Percentiles rank a stretch among this genome's conserved stretches.
phyloP scores from a whole-genome alignment of 2,329 filamentous ascomycete species.

The Gnomoniopsis smithogilvyi region DNA sequence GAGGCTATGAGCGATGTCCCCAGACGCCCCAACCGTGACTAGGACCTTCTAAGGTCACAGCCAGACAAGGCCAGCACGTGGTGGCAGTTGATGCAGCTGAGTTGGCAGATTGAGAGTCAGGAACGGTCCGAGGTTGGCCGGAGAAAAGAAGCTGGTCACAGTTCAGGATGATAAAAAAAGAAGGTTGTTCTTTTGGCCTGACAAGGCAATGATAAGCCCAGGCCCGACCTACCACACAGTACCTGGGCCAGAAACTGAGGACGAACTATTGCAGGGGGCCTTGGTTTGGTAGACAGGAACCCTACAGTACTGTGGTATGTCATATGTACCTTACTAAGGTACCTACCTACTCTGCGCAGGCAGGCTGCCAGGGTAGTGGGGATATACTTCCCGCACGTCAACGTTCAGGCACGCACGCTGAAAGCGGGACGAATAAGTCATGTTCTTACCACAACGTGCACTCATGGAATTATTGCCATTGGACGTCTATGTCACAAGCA shows the following conservation, averaged over 20 bases:
- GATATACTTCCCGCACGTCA: background rate
- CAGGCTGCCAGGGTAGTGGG: too few relatives aligned
- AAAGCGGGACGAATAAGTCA: background rate
- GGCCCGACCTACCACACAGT: too few relatives aligned
- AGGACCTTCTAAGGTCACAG: background rate
- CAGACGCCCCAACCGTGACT: background rate
- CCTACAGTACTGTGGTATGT: background rate
- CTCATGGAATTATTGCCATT: background rate
- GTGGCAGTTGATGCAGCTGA: conserved; percentile 4
- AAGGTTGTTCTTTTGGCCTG: background rate
- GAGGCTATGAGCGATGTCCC: background rate
- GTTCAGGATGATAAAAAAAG: background rate
- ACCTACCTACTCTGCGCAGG: too few relatives aligned
- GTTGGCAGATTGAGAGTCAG: background rate
- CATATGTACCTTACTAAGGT: background rate
- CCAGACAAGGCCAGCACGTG: conserved; percentile 7
- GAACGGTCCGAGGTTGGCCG: background rate
- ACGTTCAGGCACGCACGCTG: background rate
- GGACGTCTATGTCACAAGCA: background rate
- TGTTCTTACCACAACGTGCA: background rate
- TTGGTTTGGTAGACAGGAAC: too few relatives aligned
- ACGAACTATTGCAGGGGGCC: background rate
- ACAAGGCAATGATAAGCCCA: background rate
- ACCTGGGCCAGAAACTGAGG: background rate
- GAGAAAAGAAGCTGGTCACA: too few relatives aligned